Base-by-base conservation (phyloP, 768 basidiomycete genomes). In the Boletus vermiculosoides region DNA sequence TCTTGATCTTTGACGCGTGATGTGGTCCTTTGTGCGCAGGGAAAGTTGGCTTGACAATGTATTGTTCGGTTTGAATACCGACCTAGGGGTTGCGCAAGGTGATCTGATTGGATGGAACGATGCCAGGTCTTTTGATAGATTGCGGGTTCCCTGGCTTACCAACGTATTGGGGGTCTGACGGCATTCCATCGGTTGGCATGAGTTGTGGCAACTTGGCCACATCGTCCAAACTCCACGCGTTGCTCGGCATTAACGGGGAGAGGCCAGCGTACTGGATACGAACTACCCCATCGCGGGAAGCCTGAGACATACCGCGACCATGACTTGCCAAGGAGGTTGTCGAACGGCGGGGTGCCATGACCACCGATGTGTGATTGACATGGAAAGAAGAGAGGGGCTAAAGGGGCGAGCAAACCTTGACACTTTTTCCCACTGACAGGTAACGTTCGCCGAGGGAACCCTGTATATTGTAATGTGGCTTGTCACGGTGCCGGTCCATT, bases 61-160 rank as follows among this genome's bases (percentile, higher is more conserved):
- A 45, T 28, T 30, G 13, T 45, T 57, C 11, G 4, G 49, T 45
- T 42, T 49, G 36, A 40, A 33, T 39, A 20, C 44, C 46, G 33
- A 15, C 20, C 33, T 31, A 25, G 36, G 18, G 45, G 3, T 23
- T 39, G 44, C 12, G 37, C 56, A 37, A 55, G 33, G 44, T 41
- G 51, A 63, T 41, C 20, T 57, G 53, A 58, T 63, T 58, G 52
- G 45, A 44, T 37, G 31, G 33, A 22, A 57, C 45, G 39, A 39
- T 16, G 20, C 28, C 36, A n/a, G 41, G 13, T 47, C 33, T 28
- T 47, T 45, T 44, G 42, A 46, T 54, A 39, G 36, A 55, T 52
- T 25, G 30, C 12, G 42, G 45, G 30, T 42, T 34, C 41, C 37
- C 50, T 48, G 31, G 33, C 50, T 55, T 34, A 49, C 45, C 39